These are phyloP conservation scores for Solanum chiquidenum DNA, from an alignment of 257 asterid species.

Conservation along the genomic window DNA sequence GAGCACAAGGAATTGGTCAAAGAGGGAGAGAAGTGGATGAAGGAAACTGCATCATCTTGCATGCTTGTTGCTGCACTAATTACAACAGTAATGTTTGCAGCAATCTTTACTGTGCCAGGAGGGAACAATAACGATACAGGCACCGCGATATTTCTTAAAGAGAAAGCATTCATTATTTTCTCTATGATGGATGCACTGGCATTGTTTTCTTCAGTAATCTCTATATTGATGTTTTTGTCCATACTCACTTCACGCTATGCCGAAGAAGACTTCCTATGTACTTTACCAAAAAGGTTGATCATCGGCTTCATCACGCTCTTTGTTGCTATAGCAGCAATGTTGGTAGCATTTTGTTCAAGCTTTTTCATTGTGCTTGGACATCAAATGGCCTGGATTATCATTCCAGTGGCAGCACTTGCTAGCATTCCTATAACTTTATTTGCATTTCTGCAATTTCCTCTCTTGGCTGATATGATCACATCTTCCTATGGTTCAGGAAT, in stretches of 20 bases:
- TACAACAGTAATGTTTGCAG: slow-evolving; percentile 24
- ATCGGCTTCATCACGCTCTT: slow-evolving; percentile 22
- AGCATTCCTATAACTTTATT: slow-evolving; percentile 14
- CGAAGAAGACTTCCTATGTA: slow-evolving; percentile 21
- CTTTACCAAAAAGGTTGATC: slow-evolving; percentile 19
- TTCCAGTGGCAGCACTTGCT: slow-evolving; percentile 14
- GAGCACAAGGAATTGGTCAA: slow-evolving; percentile 15
- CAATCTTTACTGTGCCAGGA: slow-evolving; percentile 25
- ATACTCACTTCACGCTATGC: slow-evolving; percentile 34
- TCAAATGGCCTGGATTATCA: slow-evolving; percentile 9
- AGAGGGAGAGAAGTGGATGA: slow-evolving; percentile 30
- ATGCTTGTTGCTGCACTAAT: slow-evolving; percentile 27
- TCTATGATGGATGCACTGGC: slow-evolving; percentile 11
- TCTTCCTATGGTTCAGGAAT: slow-evolving; percentile 21
- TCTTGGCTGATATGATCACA: slow-evolving; percentile 17
- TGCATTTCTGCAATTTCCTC: slow-evolving; percentile 19
- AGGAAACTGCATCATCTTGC: slow-evolving; percentile 24
- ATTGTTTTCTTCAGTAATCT: slow-evolving; percentile 18
- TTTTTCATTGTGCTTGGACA: slow-evolving; percentile 14
- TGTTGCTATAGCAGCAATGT: slow-evolving; percentile 21
- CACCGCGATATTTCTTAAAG: slow-evolving; percentile 6
- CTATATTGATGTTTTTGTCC: slow-evolving; percentile 23
- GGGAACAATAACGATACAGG: slow-evolving; percentile 16
- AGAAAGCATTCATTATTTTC: slow-evolving; percentile 15
- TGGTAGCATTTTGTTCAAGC: slow-evolving; percentile 21